Conservation (phyloP, 2,329 filamentous ascomycete species). For the Monosporascus sp. region DNA sequence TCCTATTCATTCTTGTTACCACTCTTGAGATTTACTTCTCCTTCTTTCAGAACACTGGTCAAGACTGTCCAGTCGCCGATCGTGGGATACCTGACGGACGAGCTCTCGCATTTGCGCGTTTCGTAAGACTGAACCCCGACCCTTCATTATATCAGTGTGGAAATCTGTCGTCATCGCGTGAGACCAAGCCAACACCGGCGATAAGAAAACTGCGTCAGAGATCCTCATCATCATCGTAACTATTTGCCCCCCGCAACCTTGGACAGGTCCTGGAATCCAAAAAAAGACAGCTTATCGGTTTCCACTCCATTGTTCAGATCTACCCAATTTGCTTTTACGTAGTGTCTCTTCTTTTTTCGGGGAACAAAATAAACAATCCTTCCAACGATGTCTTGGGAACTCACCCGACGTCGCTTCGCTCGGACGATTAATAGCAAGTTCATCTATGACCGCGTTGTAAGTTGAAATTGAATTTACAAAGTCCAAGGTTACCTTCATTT, state of each 20-base stretch:
- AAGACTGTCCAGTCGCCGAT: too few species aligned
- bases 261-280: background rate
- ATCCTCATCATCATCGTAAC: background rate
- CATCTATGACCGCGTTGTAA: slow-evolving; percentile 68
- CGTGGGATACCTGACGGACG: too few species aligned
- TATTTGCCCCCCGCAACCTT: background rate
- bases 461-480: slow-evolving; percentile 29
- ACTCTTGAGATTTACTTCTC: too few species aligned
- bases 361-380: background rate
- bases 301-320: background rate
- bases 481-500: background rate
- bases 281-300: background rate
- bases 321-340: background rate
- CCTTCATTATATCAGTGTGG: background rate
- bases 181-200: background rate
- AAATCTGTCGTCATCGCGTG: background rate
- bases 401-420: slow-evolving; percentile 54
- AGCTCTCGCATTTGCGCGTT: background rate
- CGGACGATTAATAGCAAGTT: slow-evolving; percentile 66
- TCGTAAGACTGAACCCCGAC: background rate
- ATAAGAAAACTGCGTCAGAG: background rate
- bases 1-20: too few species aligned
- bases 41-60: too few species aligned
- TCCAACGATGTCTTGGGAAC: slow-evolving; percentile 51
- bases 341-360: background rate